Evolutionary conservation across 2,329 filamentous ascomycete genomes (phyloP), one percentile per base, ranked within the genome.

Genomic region (Xylaria polymorpha): DNA sequence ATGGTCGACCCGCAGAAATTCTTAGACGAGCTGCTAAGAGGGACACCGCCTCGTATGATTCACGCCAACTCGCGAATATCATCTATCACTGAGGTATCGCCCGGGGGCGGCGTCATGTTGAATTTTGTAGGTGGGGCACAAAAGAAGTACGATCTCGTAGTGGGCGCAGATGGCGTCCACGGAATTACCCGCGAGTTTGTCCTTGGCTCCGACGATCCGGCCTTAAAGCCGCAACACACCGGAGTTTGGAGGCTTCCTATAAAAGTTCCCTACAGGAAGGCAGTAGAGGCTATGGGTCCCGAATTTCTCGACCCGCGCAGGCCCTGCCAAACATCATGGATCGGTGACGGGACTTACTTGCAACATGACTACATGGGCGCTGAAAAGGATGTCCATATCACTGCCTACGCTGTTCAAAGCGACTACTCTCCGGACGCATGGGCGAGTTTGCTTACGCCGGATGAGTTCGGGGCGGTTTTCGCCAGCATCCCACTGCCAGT

Each of bases 381-480:
- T n/a, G 76, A 75, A 6, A 72, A 59, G n/a, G 77, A 77, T 18
- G 76, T 78, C 14, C 72, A 77, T 37, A 73, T 79, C 20, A 65
- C 71, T 1, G 70, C 72, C 4, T 74, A 70, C n/a, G 76, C 70
- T 2, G 51, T 67, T 6, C 39, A 64, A 7, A 67, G 69, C 20
- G 69, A 68, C 1, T 32, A 43, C 0, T 62, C 37, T 2, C 61
- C 72, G 1, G 72, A 73, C 4, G 51, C 67, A 7, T 79, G 77
- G 77, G 76, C 76, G 1, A 75, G 68, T 46, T 51, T 79, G 9
- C 74, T 78, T 37, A 78, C 75, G 7, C 76, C 76, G 2, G 74
- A 77, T 20, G 77, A 79, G 62, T 78, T 78, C n/a, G 67, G 70
- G n/a, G 72, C 70, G 0, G 72, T 74, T n/a, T 79, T 78, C 39